A percentile compares a stretch with the other conserved stretches of the same genome.
Conservation (phyloP, 495 filamentous ascomycete genomes). For the Bathelium albidoporum region DNA sequence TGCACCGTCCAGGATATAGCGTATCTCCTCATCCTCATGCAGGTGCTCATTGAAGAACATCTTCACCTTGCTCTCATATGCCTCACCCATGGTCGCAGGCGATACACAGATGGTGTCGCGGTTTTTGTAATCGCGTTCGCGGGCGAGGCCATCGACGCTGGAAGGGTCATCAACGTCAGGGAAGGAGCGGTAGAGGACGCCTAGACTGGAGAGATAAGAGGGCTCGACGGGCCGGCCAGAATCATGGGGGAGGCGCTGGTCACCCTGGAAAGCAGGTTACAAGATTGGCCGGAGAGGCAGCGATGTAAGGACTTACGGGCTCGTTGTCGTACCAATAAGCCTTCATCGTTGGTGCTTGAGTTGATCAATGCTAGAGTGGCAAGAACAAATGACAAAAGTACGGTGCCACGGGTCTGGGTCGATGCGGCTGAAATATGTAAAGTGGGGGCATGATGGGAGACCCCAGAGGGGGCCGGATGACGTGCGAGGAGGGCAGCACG, state of each 20-base stretch:
- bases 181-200: conserved; percentile 67
- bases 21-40: conserved; percentile 97
- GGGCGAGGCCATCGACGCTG: conserved; percentile 61
- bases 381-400: not conserved
- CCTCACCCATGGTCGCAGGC: conserved; percentile 71
- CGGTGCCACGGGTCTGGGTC: not conserved
- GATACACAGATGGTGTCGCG: conserved; percentile 89
- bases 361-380: not conserved
- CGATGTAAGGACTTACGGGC: conserved; percentile 54
- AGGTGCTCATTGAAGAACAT: conserved; percentile 90
- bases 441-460: not conserved
- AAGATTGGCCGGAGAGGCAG: not conserved
- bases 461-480: not conserved
- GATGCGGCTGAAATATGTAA: not conserved
- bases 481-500: too few relatives aligned
- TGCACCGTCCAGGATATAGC: conserved; percentile 83
- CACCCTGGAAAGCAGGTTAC: conserved; percentile 47
- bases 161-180: conserved; percentile 33
- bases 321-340: conserved; percentile 77
- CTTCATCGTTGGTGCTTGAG: conserved; percentile 44
- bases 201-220: conserved; percentile 58
- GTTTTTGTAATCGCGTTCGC: conserved; percentile 77
- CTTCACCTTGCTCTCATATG: conserved; percentile 85
- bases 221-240: conserved; percentile 53
- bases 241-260: conserved; percentile 86